Conservation (phyloP, 345 rosid genomes). For the Carallia pectinifolia region DNA sequence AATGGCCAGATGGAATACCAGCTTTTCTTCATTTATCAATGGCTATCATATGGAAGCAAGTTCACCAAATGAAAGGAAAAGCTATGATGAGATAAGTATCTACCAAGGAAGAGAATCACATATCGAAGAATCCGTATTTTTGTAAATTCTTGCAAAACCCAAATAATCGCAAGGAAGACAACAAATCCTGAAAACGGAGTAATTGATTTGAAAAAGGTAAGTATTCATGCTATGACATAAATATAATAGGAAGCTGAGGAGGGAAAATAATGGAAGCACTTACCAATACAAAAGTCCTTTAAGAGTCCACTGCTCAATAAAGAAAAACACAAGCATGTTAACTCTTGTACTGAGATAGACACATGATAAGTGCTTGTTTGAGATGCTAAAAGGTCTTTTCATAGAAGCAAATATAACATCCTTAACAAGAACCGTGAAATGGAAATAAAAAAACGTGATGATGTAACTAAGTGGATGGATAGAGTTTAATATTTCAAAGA, state of each 20-base stretch:
- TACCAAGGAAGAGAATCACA: constrained; percentile 94
- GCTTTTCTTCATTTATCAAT: constrained; percentile 3
- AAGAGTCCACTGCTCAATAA: constrained; percentile 82
- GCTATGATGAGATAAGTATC: not conserved
- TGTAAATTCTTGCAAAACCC: constrained; percentile 90
- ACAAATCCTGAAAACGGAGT: constrained; percentile 67
- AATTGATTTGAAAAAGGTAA: constrained; percentile 12
- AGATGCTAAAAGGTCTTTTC: not conserved
- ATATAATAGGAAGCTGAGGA: constrained; percentile 1
- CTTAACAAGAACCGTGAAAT: no score
- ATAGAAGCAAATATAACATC: no score
- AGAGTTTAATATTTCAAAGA: no score
- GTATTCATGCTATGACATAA: not conserved
- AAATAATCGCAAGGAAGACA: constrained; percentile 66
- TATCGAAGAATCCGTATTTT: constrained; percentile 75
- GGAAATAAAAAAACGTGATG: no score
- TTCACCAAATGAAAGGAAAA: constrained; percentile 4
- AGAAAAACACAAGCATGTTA: not conserved
- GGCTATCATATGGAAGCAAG: constrained; percentile 4
- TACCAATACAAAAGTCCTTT: constrained; percentile 88
- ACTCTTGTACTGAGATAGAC: not conserved
- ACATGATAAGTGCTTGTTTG: not conserved
- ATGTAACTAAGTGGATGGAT: no score
- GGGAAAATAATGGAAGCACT: constrained; percentile 19
- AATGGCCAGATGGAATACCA: constrained; percentile 24